Conservation (phyloP, 129 eudicot genomes). For the Deinandra increscens region DNA sequence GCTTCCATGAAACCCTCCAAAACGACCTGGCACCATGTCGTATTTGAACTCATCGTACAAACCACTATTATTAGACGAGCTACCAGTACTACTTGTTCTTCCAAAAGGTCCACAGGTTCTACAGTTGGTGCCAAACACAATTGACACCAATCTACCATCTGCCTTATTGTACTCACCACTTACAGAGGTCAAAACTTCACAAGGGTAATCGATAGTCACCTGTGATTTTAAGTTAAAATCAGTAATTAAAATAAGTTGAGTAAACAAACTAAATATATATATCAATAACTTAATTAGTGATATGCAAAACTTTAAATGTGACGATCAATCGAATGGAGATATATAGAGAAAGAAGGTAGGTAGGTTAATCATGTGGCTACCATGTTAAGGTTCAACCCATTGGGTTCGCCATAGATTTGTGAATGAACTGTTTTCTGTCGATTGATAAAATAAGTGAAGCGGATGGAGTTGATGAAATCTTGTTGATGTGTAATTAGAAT, state of each 20-base stretch:
- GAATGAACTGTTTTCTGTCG: too few relatives aligned
- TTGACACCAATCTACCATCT: background rate
- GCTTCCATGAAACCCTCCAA: constrained; percentile 6
- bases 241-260: too few relatives aligned
- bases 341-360: background rate
- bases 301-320: too few relatives aligned
- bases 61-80: background rate
- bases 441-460: background rate
- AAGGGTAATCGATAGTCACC: background rate
- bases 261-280: too few relatives aligned
- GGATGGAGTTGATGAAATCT: background rate
- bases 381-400: background rate
- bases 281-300: too few relatives aligned
- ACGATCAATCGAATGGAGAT: too few relatives aligned
- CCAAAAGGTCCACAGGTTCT: background rate
- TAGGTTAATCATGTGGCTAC: too few relatives aligned
- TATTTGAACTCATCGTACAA: background rate
- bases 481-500: background rate
- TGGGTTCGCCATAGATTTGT: background rate
- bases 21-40: background rate
- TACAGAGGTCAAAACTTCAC: background rate
- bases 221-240: background rate
- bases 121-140: background rate
- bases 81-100: background rate
- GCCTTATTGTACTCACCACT: background rate